Evolutionary conservation across 192 early-diverging fungal species (phyloP), one percentile per base, ranked within the genome.

Genomic region (Funneliformis geosporum): DNA sequence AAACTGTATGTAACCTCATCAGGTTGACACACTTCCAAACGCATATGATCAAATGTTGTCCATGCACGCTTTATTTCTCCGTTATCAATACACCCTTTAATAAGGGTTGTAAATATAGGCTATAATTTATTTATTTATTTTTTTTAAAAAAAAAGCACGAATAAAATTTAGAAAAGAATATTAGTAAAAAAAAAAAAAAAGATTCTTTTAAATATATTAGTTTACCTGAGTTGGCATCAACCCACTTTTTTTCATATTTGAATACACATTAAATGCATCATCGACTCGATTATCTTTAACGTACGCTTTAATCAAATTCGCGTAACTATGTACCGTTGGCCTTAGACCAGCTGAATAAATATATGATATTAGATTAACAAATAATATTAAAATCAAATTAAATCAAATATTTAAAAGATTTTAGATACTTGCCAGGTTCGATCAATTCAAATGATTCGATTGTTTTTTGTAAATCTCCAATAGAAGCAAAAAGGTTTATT

Each of bases 1-100:
- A 96, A 83, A 23, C 89, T 91, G 79, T 95, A 99, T 8, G 90
- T 89, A 0, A 91, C 88, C 68, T 93, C 90, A 80, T 96, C 93
- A 0, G 97, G 95, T 67, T 90, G 83, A 42, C 90, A 88, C 28
- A 93, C 89, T 66, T 95, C 91, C 23, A 87, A 84, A 66, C 93
- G 89, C 92, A 97, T 91, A 78, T 94, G 88, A 79, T 97, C 91
- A 87, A 97, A 99, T 27, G 93, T 91, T 43, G 87, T 88, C 97
- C 97, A 99, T 25, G 96, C 96, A 0, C 93, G 91, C 25, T 89
- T 80, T 27, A 92, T 85, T 69, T 98, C 89, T 25, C 86, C 84
- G 21, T 87, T 79, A 44, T 90, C 87, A 5, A 98, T 69, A 75
- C 94, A 99, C 40, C 94, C 93, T 65, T 93, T 89, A 65, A 99